Evolutionary conservation across 169 alveolate species (phyloP), one percentile per base, ranked within the genome.

Genomic region (Plasmodium fragile): DNA sequence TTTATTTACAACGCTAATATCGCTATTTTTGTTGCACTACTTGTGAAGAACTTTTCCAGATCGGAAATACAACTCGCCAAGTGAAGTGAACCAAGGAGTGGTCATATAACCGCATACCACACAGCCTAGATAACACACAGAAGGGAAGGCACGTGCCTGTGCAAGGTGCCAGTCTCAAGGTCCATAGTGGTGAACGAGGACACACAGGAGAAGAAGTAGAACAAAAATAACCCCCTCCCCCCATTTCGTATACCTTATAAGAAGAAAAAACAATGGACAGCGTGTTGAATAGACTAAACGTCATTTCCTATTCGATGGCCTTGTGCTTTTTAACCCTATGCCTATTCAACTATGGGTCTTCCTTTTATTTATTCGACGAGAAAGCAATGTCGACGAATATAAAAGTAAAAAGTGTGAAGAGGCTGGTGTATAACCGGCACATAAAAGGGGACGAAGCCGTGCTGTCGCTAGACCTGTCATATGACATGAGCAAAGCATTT

Each of bases 401-500:
- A 18, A 22, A 87, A 36, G 85, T 87, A 65, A 87, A n/a, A 55
- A 73, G 81, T 87, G 87, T 87, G 32, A 65, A 71, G 65, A 87
- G 93, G 49, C 16, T 87, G 28, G 93, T 87, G 28, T 87, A 87
- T 77, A 87, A 87, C 49, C 78, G 72, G 45, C 70, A 87, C 71
- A 87, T 87, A 77, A 87, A 87, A 8, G 93, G 82, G 8, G 93
- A 87, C 81, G 93, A 87, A 87, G 93, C 81, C 7, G 93, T 87
- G 4, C 41, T 87, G 41, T 53, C 93, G 34, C 70, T 87, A 77
- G 93, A 87, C 32, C 45, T 87, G 55, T 87, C 93, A 53, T 87
- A 53, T 87, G 93, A 87, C 80, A 87, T 87, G 93, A 87, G 89
- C 78, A 75, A 87, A 77, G 93, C 93, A 53, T 87, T 87, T 77